Conservation (phyloP, 1,284 basidiomycete species). For the Microbotryum violaceum region DNA sequence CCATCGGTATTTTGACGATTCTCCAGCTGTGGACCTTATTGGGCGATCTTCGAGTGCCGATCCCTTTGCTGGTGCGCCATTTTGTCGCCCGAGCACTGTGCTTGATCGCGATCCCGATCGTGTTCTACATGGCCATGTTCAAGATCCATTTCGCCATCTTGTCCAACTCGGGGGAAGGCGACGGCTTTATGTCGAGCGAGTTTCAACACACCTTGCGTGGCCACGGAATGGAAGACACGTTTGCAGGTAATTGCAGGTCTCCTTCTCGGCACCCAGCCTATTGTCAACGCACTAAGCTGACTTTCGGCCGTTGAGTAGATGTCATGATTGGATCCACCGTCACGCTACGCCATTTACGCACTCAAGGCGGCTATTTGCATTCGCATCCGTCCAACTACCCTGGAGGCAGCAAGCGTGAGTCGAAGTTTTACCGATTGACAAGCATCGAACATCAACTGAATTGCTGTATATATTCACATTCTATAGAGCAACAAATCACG, state of each 20-base stretch:
- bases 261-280: background rate
- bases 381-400: constrained; percentile 89
- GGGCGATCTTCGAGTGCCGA: constrained; percentile 74
- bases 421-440: constrained; percentile 47
- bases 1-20: constrained; percentile 76
- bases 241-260: constrained; percentile 61
- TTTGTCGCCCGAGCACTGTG: constrained; percentile 83
- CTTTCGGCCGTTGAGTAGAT: constrained; percentile 47
- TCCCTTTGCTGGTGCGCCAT: constrained; percentile 68
- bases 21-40: constrained; percentile 83
- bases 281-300: background rate
- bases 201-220: constrained; percentile 96
- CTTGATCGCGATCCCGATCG: constrained; percentile 70
- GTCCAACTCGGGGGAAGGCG: constrained; percentile 84
- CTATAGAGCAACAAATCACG: constrained; percentile 88
- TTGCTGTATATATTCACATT: background rate
- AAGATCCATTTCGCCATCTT: constrained; percentile 87
- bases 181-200: constrained; percentile 97
- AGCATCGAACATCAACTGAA: constrained; percentile 49
- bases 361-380: constrained; percentile 95
- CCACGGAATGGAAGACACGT: constrained; percentile 85
- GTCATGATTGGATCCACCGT: constrained; percentile 78
- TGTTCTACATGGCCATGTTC: constrained; percentile 95
- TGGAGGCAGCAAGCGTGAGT: constrained; percentile 40
- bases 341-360: constrained; percentile 82